phyloP scores from a whole-genome alignment of 2,329 filamentous ascomycete species.

The Xylaria arbuscula region DNA sequence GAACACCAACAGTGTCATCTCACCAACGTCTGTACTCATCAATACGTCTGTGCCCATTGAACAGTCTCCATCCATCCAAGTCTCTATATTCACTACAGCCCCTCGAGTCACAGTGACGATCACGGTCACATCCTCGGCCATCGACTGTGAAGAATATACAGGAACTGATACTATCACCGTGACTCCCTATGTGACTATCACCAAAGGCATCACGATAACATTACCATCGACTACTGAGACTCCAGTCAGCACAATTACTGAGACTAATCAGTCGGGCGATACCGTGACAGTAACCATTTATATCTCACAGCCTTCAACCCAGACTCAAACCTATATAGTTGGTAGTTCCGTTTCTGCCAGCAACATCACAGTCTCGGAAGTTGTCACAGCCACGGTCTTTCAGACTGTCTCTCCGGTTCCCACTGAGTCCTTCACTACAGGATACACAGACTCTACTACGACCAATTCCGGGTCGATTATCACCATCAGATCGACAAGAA shows the following conservation, averaged over 20 bases:
- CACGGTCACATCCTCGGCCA: conserved; percentile 17
- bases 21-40: background rate
- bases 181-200: conserved; percentile 32
- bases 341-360: conserved; percentile 6
- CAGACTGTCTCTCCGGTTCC: conserved; percentile 30
- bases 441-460: conserved; percentile 12
- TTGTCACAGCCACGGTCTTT: conserved; percentile 23
- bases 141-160: conserved; percentile 24
- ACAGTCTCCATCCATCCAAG: conserved; percentile 9
- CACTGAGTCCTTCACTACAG: conserved; percentile 1
- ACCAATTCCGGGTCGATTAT: background rate
- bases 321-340: conserved; percentile 18
- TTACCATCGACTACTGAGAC: conserved; percentile 4
- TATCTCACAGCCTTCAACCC: conserved; percentile 11
- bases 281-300: conserved; percentile 32
- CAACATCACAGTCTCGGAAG: conserved; percentile 7
- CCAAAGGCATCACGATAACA: conserved; percentile 25
- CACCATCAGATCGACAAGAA: conserved; percentile 20
- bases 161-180: conserved; percentile 35
- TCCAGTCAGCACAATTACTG: conserved; percentile 3
- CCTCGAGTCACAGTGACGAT: conserved; percentile 29
- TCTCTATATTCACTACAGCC: background rate
- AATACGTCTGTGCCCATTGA: background rate
- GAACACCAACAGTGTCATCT: background rate
- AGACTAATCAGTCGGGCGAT: background rate